Percentiles rank a stretch among this genome's conserved stretches.
phyloP scores from a whole-genome alignment of 768 basidiomycete species.

The Kwoniella mangroviensis region DNA sequence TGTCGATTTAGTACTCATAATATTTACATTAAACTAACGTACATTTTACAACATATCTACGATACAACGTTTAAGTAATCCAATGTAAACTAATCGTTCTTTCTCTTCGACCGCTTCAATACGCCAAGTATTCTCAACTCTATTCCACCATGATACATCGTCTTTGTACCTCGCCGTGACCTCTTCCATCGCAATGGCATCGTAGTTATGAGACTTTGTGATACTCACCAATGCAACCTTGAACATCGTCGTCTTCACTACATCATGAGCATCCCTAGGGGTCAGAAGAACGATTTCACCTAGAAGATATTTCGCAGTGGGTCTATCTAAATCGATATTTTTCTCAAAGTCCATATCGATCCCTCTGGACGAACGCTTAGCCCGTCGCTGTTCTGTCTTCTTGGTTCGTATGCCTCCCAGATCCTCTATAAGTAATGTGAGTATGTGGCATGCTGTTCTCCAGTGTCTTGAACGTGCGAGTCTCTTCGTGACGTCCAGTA shows the following conservation, averaged over 20 bases:
- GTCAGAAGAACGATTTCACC: background rate
- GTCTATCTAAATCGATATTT: constrained; percentile 6
- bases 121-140: background rate
- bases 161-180: background rate
- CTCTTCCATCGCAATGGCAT: background rate
- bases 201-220: background rate
- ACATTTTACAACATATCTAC: background rate
- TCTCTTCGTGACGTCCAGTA: background rate
- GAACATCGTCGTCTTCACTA: background rate
- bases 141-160: background rate
- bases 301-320: constrained; percentile 1
- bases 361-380: no score
- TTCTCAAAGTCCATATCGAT: background rate
- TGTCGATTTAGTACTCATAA: background rate
- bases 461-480: background rate
- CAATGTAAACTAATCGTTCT: background rate
- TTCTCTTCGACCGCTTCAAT: background rate
- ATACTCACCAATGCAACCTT: background rate
- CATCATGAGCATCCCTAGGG: background rate
- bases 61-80: background rate
- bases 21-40: background rate
- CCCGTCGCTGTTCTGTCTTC: constrained; percentile 8
- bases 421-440: constrained; percentile 32
- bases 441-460: constrained; percentile 23
- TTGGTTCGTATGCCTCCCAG: constrained; percentile 22